These are phyloP conservation scores for Cyberlindnera japonica DNA, from an alignment of 805 yeast genomes.

Conservation along the genomic window DNA sequence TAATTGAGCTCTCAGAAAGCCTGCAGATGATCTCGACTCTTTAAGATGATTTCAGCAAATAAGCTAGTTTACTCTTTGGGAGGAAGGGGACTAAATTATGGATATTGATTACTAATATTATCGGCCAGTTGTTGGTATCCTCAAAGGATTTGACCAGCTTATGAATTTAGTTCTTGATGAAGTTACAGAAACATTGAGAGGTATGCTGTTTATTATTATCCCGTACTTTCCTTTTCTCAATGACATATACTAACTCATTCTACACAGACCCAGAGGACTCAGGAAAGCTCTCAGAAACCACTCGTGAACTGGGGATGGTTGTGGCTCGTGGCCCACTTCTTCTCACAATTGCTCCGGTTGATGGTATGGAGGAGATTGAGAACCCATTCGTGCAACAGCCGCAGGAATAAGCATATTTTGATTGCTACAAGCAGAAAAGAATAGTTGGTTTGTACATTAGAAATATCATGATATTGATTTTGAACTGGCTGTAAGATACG, in stretches of 20 bases:
- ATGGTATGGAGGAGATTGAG: conserved; percentile 65
- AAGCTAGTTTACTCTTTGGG: too few relatives aligned
- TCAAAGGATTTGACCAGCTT: conserved; percentile 81
- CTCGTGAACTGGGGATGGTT: conserved; percentile 70
- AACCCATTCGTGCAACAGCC: conserved; percentile 54
- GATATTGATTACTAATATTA: conserved; percentile 6
- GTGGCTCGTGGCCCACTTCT: conserved; percentile 84
- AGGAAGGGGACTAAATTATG: too few relatives aligned
- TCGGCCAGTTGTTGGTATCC: conserved; percentile 52
- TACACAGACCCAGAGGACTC: conserved; percentile 57
- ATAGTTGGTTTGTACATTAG: too few relatives aligned
- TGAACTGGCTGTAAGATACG: too few relatives aligned
- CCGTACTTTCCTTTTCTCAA: not conserved
- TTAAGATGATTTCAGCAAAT: too few relatives aligned
- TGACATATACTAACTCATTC: not conserved
- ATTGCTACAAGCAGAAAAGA: too few relatives aligned
- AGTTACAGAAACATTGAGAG: conserved; percentile 60
- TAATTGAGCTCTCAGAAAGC: too few relatives aligned
- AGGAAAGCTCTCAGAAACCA: conserved; percentile 46
- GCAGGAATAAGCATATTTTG: conserved; percentile 1
- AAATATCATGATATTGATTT: too few relatives aligned
- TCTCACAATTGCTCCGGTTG: conserved; percentile 65
- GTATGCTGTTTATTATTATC: conserved; percentile 30
- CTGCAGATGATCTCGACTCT: too few relatives aligned
- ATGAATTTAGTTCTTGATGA: conserved; percentile 77